A percentile compares a stretch with the other conserved stretches of the same genome.
Evolutionary conservation across 805 yeast species (phyloP).

Genomic region (Kuraishia ogatae): DNA sequence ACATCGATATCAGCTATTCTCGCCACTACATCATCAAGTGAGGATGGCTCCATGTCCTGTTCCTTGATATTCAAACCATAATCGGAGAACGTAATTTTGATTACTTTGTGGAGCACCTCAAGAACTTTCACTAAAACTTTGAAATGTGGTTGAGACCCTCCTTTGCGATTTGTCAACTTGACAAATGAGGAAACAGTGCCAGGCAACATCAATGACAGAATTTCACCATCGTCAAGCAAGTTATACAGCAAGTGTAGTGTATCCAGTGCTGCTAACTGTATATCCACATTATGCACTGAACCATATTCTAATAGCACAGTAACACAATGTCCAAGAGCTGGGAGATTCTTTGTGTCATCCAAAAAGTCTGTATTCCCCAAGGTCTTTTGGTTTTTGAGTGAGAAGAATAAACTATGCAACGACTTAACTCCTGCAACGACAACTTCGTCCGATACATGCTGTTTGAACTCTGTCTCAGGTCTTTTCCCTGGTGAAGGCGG

Average conservation of each 20-base stretch:
- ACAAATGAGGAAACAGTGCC: constrained; percentile 39
- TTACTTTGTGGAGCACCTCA: constrained; percentile 19
- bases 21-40: constrained; percentile 10
- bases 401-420: constrained; percentile 20
- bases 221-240: constrained; percentile 35
- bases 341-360: constrained; percentile 24
- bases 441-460: constrained; percentile 25
- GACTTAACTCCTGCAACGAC: constrained; percentile 26
- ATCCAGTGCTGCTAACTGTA: constrained; percentile 24
- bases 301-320: constrained; percentile 31
- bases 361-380: constrained; percentile 16
- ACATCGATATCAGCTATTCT: constrained; percentile 6
- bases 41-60: constrained; percentile 11
- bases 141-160: constrained; percentile 23
- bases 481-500: constrained; percentile 21
- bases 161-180: constrained; percentile 21
- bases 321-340: constrained; percentile 39
- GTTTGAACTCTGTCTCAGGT: constrained; percentile 12
- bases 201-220: constrained; percentile 39
- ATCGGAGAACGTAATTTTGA: constrained; percentile 33
- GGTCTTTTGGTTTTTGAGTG: constrained; percentile 21
- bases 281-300: constrained; percentile 15
- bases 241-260: constrained; percentile 26
- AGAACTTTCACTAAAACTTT: constrained; percentile 24
- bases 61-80: constrained; percentile 20